phyloP scores from a whole-genome alignment of 306 rosid genomes.

The Biancaea sappan region DNA sequence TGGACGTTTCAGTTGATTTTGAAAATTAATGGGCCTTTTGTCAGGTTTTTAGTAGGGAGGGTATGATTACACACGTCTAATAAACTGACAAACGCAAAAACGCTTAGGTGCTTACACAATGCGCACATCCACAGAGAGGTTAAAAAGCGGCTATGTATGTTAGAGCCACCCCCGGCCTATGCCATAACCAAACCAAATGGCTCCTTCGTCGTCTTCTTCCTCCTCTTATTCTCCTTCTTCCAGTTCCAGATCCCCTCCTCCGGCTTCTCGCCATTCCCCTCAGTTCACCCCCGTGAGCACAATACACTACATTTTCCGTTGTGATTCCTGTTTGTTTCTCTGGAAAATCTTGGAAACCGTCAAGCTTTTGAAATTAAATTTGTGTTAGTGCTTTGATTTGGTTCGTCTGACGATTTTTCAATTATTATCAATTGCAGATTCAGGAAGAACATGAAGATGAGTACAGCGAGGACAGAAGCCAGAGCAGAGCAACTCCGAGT shows the following conservation, averaged over 20 bases:
- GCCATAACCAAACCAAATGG: slow-evolving; percentile 9
- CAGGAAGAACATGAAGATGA: slow-evolving; percentile 68
- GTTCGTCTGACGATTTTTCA: background rate
- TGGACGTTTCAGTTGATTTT: background rate
- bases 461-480: slow-evolving; percentile 42
- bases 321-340: background rate
- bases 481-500: slow-evolving; percentile 43
- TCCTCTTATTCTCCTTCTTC: slow-evolving; percentile 21
- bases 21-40: background rate
- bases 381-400: background rate
- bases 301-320: background rate
- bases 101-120: background rate
- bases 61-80: background rate
- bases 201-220: slow-evolving; percentile 13
- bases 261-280: slow-evolving; percentile 45
- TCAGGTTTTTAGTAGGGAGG: background rate
- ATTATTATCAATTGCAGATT: slow-evolving; percentile 54
- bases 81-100: background rate
- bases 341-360: background rate
- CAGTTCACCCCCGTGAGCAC: slow-evolving; percentile 51
- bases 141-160: background rate
- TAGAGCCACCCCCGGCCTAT: background rate
- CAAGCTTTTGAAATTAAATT: background rate
- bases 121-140: background rate
- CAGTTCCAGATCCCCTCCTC: slow-evolving; percentile 44